These are phyloP conservation scores for Monosporozyma siamensis DNA, from an alignment of 805 yeast genomes.

Conservation along the genomic window DNA sequence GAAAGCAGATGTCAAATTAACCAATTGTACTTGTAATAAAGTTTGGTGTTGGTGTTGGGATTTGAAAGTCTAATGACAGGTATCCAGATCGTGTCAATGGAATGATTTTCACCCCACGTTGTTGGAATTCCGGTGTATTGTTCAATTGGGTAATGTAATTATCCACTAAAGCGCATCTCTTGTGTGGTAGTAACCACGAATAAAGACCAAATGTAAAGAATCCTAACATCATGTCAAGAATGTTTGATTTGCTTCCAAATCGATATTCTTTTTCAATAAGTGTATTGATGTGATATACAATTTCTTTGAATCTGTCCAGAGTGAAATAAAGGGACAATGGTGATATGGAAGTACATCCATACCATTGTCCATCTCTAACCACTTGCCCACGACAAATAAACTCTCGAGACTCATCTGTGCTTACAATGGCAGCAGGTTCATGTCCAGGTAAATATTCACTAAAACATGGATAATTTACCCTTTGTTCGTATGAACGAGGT, in stretches of 20 bases:
- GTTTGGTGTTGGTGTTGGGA: slow-evolving; percentile 9
- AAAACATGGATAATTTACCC: slow-evolving; percentile 43
- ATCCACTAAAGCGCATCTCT: slow-evolving; percentile 34
- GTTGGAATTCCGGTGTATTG: slow-evolving; percentile 10
- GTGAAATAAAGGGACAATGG: slow-evolving; percentile 37
- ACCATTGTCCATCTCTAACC: slow-evolving; percentile 34
- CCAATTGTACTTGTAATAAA: no score
- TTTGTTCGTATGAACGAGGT: slow-evolving; percentile 42
- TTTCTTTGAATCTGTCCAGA: slow-evolving; percentile 32
- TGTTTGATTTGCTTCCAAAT: slow-evolving; percentile 33
- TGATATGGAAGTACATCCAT: slow-evolving; percentile 45
- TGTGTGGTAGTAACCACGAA: slow-evolving; percentile 33
- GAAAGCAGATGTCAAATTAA: no score
- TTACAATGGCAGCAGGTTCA: slow-evolving; percentile 52
- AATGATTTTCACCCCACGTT: slow-evolving; percentile 33
- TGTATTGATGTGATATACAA: slow-evolving; percentile 39
- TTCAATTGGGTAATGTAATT: slow-evolving; percentile 32
- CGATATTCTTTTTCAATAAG: slow-evolving; percentile 34
- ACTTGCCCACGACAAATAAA: slow-evolving; percentile 34
- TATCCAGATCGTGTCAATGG: slow-evolving; percentile 47
- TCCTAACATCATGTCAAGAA: slow-evolving; percentile 33
- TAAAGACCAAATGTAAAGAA: slow-evolving; percentile 35
- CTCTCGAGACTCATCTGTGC: slow-evolving; percentile 4
- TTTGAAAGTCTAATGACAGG: slow-evolving; percentile 32
- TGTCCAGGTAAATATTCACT: slow-evolving; percentile 46